Base-by-base conservation (phyloP, 139 green algal species). In the Limnomonas spitsbergensis region DNA sequence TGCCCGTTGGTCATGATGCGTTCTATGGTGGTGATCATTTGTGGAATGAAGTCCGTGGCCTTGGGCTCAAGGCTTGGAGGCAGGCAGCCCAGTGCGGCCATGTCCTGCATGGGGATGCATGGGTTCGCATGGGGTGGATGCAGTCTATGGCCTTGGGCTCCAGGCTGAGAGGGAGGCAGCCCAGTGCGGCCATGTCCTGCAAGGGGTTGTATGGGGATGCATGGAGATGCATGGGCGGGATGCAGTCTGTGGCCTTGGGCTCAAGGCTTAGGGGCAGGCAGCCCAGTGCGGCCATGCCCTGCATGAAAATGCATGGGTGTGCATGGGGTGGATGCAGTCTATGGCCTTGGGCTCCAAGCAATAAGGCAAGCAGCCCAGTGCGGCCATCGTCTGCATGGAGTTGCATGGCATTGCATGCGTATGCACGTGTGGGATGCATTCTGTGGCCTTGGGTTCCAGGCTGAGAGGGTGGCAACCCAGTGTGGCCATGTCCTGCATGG, bases 71-170 rank as follows among this genome's bases (percentile, higher is more conserved):
- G 36, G 2, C 80, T 90, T 1, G 96, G 96, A 3, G 79, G 78
- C 77, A 98, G 80, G 89, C 94, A 98, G 32, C 89, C 85, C 47
- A 99, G 86, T 0, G 80, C 29, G 0, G 82, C 77, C 92, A 99
- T 98, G 88, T 99, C 96, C 27, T 88, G 76, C n/a, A 70, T 70
- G 56, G 29, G 56, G 14, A 70, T 7, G 47, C 14, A 61, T 29
- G n/a, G n/a, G n/a, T n/a, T n/a, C n/a, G n/a, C n/a, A n/a, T n/a
- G n/a, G n/a, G n/a, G n/a, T n/a, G n/a, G n/a, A n/a, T n/a, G n/a
- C n/a, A n/a, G n/a, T n/a, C n/a, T n/a, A 54, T 98, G 14, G 95
- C 96, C 14, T 84, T 84, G 1, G 96, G 96, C 86, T 99, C 96
- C 54, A 92, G 37, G 80, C 90, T 0, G n/a, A 96, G 96, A 3